These are phyloP conservation scores for Mycena maculata DNA, from an alignment of 768 basidiomycete species.

Conservation along the genomic window DNA sequence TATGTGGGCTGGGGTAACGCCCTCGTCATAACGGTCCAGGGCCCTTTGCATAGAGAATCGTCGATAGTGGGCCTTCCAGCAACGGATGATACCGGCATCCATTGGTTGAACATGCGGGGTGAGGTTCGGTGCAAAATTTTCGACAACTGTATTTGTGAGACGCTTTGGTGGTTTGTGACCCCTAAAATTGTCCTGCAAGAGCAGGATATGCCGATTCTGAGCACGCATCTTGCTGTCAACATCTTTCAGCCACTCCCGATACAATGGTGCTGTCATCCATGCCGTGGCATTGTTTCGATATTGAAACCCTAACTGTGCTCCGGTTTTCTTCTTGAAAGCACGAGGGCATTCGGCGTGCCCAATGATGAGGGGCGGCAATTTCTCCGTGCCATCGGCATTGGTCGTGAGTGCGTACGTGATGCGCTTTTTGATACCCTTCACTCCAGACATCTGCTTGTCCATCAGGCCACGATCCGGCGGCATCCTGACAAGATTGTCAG, in stretches of 20 bases:
- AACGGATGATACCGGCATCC: slow-evolving; percentile 40
- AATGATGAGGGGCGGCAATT: slow-evolving; percentile 30
- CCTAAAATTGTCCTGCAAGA: slow-evolving; percentile 37
- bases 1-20: slow-evolving; percentile 30
- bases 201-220: slow-evolving; percentile 35
- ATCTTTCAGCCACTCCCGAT: slow-evolving; percentile 36
- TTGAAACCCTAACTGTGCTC: slow-evolving; percentile 33
- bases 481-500: slow-evolving; percentile 4
- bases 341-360: slow-evolving; percentile 34
- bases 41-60: slow-evolving; percentile 35
- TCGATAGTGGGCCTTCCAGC: slow-evolving; percentile 40
- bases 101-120: slow-evolving; percentile 41
- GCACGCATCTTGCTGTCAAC: slow-evolving; percentile 29
- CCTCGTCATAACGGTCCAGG: slow-evolving; percentile 34
- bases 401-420: slow-evolving; percentile 35
- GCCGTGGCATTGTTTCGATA: slow-evolving; percentile 40
- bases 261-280: slow-evolving; percentile 39
- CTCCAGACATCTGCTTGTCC: slow-evolving; percentile 29
- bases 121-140: slow-evolving; percentile 38
- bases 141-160: slow-evolving; percentile 27
- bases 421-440: slow-evolving; percentile 34
- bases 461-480: slow-evolving; percentile 36
- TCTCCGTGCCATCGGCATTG: slow-evolving; percentile 38
- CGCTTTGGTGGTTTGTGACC: slow-evolving; percentile 27
- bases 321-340: slow-evolving; percentile 35